phyloP scores from a whole-genome alignment of 169 alveolate species.

The Plasmodium falciparum region DNA sequence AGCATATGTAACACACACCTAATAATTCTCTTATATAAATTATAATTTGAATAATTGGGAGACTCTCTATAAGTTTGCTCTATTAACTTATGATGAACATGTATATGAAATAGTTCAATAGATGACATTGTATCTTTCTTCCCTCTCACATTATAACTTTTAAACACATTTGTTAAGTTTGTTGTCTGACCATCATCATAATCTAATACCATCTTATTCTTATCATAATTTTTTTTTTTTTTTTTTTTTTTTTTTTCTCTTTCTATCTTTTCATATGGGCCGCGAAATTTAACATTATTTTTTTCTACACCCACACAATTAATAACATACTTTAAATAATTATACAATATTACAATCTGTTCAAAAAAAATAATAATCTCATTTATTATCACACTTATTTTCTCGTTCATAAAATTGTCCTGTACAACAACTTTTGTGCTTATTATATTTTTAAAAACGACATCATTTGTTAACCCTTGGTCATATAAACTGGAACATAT shows the following conservation, averaged over 20 bases:
- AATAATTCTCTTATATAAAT: constrained; percentile 30
- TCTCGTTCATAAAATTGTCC: constrained; percentile 16
- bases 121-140: neutral
- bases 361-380: constrained; percentile 56
- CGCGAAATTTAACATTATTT: too few relatives aligned
- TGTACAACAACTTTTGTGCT: constrained; percentile 60
- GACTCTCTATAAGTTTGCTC: constrained; percentile 17
- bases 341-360: constrained; percentile 22
- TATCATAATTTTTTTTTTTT: neutral
- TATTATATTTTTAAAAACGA: constrained; percentile 13
- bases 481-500: constrained; percentile 64
- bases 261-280: neutral
- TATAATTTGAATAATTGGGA: constrained; percentile 31
- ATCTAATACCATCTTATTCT: too few relatives aligned
- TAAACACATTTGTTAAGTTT: too few relatives aligned
- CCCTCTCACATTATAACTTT: neutral
- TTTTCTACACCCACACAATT: neutral
- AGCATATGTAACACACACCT: constrained; percentile 36
- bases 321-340: constrained; percentile 10
- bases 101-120: constrained; percentile 12
- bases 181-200: too few relatives aligned
- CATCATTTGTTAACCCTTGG: constrained; percentile 5
- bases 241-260: constrained; percentile 1
- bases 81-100: constrained; percentile 31
- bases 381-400: constrained; percentile 58